phyloP scores from a whole-genome alignment of 176 grass and related monocot species.

The Rhynchospora pubera region DNA sequence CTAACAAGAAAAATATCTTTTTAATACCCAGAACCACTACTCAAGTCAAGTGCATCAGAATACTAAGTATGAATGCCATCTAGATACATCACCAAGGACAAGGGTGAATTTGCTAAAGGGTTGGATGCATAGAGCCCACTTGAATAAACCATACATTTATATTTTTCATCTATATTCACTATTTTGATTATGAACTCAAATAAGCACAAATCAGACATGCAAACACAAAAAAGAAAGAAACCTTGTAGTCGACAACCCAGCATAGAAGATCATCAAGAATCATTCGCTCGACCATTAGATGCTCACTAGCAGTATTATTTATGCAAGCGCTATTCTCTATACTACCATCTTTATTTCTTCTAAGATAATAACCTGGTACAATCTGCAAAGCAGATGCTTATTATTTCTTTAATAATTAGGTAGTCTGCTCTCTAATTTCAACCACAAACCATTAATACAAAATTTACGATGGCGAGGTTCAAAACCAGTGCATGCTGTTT shows the following conservation, averaged over 20 bases:
- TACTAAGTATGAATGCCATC: neutral
- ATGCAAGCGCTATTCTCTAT: conserved; percentile 66
- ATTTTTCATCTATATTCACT: neutral
- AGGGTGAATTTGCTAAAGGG: neutral
- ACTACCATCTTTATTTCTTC: conserved; percentile 53
- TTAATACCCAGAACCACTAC: conserved; percentile 14
- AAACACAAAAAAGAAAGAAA: conserved; percentile 21
- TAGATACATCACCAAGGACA: neutral
- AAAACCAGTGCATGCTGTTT: neutral
- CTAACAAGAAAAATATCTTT: conserved; percentile 25
- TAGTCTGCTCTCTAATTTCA: neutral
- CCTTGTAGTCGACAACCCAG: conserved; percentile 85
- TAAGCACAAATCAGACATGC: neutral
- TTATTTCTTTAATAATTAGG: neutral
- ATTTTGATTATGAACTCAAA: neutral
- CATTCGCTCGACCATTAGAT: conserved; percentile 87
- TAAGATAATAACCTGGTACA: conserved; percentile 85
- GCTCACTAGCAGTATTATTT: conserved; percentile 92
- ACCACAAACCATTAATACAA: neutral
- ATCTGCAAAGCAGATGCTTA: conserved; percentile 42
- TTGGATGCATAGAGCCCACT: neutral
- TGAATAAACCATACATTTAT: neutral
- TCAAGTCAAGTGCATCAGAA: neutral
- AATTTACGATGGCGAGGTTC: neutral
- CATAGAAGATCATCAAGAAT: conserved; percentile 84